phyloP scores from a whole-genome alignment of 2,329 filamentous ascomycete genomes.

The Bipolaris oryzae region DNA sequence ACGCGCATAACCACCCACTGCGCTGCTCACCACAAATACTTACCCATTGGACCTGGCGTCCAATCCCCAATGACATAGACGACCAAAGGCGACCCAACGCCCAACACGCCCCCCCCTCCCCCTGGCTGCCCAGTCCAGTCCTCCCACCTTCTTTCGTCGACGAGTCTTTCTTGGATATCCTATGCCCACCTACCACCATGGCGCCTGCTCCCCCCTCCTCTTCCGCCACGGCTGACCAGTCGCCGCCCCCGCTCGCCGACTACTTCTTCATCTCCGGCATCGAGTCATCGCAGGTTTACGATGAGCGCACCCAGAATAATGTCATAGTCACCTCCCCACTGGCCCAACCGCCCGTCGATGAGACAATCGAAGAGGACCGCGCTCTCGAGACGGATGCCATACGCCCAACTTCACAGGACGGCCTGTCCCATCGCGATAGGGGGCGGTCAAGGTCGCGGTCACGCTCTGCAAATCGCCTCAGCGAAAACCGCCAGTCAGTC shows the following conservation, averaged over 20 bases:
- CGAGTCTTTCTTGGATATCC: slow-evolving; percentile 36
- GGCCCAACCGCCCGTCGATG: slow-evolving; percentile 51
- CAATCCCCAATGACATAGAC: slow-evolving; percentile 46
- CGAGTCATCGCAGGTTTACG: slow-evolving; percentile 59
- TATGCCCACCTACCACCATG: slow-evolving; percentile 42
- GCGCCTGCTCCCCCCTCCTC: slow-evolving; percentile 48
- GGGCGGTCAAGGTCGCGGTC: slow-evolving; percentile 42
- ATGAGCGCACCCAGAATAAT: slow-evolving; percentile 49
- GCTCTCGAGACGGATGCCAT: slow-evolving; percentile 60
- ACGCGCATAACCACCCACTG: slow-evolving; percentile 25
- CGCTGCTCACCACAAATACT: slow-evolving; percentile 35
- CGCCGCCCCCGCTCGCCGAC: slow-evolving; percentile 65
- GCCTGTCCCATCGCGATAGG: slow-evolving; percentile 49
- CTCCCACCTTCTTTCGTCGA: slow-evolving; percentile 30
- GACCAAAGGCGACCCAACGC: slow-evolving; percentile 32
- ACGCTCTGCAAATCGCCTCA: slow-evolving; percentile 42
- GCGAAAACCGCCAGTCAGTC: slow-evolving; percentile 59
- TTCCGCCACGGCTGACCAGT: slow-evolving; percentile 49
- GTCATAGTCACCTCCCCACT: slow-evolving; percentile 39
- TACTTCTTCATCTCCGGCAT: slow-evolving; percentile 69
- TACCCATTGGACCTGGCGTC: slow-evolving; percentile 38
- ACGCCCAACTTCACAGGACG: slow-evolving; percentile 53
- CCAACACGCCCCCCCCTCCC: slow-evolving; percentile 29
- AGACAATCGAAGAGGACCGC: slow-evolving; percentile 66
- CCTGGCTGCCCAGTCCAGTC: slow-evolving; percentile 28